These are phyloP conservation scores for Fagopyrum esculentum DNA, from an alignment of 148 eudicot genomes.

Conservation along the genomic window DNA sequence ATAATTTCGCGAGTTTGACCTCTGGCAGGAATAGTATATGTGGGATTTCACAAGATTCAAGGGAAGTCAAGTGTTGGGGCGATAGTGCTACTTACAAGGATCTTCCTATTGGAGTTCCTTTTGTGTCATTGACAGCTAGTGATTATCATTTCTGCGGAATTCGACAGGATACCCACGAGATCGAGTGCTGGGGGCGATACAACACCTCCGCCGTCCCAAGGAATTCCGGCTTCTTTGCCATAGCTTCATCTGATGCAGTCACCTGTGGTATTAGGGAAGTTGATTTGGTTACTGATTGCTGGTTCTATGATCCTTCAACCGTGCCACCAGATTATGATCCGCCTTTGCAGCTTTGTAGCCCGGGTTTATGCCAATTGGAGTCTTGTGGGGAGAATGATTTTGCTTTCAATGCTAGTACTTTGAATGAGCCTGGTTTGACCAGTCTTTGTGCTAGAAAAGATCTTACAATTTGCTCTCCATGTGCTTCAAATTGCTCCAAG, in stretches of 20 bases:
- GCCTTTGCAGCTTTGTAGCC: conserved; percentile 88
- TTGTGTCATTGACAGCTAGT: conserved; percentile 61
- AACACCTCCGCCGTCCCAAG: conserved; percentile 65
- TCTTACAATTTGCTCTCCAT: conserved; percentile 68
- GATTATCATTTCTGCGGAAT: conserved; percentile 79
- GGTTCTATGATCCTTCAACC: conserved; percentile 37
- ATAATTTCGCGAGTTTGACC: conserved; percentile 34
- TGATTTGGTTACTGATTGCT: conserved; percentile 87
- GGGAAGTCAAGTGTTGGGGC: conserved; percentile 77
- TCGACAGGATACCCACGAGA: conserved; percentile 66
- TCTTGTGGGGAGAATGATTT: conserved; percentile 50
- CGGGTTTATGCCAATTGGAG: conserved; percentile 58
- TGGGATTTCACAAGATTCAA: conserved; percentile 43
- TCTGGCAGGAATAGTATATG: conserved; percentile 51
- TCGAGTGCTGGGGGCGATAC: conserved; percentile 83
- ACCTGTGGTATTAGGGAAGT: conserved; percentile 79
- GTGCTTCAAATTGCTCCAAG: conserved; percentile 59
- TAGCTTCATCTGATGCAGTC: conserved; percentile 52
- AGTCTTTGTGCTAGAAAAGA: conserved; percentile 66
- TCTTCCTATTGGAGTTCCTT: conserved; percentile 41
- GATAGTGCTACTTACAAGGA: conserved; percentile 18
- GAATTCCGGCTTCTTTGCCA: conserved; percentile 55
- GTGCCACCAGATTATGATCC: conserved; percentile 48
- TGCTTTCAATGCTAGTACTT: conserved; percentile 62
- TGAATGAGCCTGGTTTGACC: conserved; percentile 63